Evolutionary conservation across 1,284 basidiomycete genomes (phyloP), one percentile per base, ranked within the genome.

Genomic region (Ustilago sp.): DNA sequence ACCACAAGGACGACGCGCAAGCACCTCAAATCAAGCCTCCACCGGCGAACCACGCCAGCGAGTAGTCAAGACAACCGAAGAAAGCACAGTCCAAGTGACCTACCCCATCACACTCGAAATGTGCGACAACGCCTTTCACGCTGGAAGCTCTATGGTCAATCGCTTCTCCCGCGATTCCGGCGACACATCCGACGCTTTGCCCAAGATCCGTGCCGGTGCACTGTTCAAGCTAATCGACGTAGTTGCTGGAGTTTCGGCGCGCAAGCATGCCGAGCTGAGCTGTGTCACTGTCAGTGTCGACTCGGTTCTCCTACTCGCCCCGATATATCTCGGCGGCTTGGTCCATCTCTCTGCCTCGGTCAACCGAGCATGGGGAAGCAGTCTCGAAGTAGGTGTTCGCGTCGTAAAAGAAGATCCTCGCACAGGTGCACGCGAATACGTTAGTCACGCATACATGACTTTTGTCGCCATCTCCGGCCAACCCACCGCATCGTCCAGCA

Each of bases 221-320:
- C 77, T 87, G 8, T 81, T 87, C 64, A 87, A 86, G 61, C 70
- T 87, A 23, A 85, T 87, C 70, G 87, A 87, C 53, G 82, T 87
- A n/a, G 82, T 85, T 2, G 87, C 87, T 4, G 87, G 87, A 2
- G 83, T 87, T 7, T 85, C 85, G 11, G 85, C 86, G 1, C 77
- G 86, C 38, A 82, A 86, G 43, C 87, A 87, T 41, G 83, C 86
- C 5, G 82, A 79, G 23, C 70, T 77, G 5, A 81, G 82, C 31
- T 86, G 85, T 58, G 79, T 87, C n/a, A 87, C 87, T 28, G 79
- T 87, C 63, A 84, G 80, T 48, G 78, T 85, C 38, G 87, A 87
- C 70, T 77, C 79, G 34, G 85, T 85, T 47, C 63, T 83, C 4
- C 53, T 86, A 12, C 84, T 86, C 2, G 75, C 81, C 4, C 80